Percentiles rank a stretch among this genome's conserved stretches.
phyloP scores from a whole-genome alignment of 2,329 filamentous ascomycete genomes.

The Ceratocystis diversiconidia region DNA sequence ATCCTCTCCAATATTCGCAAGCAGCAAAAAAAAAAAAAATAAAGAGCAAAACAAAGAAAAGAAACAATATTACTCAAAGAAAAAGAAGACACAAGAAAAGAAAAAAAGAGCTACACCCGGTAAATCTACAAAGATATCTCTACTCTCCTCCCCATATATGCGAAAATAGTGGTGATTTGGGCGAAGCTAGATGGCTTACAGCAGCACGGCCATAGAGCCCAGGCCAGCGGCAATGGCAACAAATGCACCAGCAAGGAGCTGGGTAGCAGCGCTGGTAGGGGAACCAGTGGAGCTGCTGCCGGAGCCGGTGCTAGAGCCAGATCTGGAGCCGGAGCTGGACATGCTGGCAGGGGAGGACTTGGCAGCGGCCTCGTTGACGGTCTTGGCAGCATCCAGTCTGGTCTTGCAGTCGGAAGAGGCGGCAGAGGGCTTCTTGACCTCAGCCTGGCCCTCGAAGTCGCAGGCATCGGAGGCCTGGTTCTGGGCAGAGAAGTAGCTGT shows the following conservation, averaged over 20 bases:
- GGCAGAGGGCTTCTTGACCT: slow-evolving; percentile 34
- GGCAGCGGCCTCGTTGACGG: slow-evolving; percentile 34
- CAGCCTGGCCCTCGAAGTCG: slow-evolving; percentile 55
- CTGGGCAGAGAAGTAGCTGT: slow-evolving; percentile 54
- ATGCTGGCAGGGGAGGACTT: slow-evolving; percentile 20
- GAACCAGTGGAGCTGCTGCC: neutral
- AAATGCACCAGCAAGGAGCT: slow-evolving; percentile 8
- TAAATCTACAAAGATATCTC: neutral
- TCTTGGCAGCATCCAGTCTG: slow-evolving; percentile 49
- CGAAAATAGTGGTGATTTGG: neutral
- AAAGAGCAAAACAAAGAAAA: slow-evolving; percentile 4
- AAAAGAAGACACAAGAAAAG: slow-evolving; percentile 5
- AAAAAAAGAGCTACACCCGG: slow-evolving; percentile 6
- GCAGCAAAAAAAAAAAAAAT: neutral
- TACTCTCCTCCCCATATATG: neutral
- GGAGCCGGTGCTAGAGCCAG: neutral
- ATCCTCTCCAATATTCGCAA: neutral
- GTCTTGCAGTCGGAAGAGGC: slow-evolving; percentile 40
- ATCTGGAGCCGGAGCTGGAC: slow-evolving; percentile 7
- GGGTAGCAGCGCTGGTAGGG: slow-evolving; percentile 8
- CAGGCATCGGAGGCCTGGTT: slow-evolving; percentile 45
- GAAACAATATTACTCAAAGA: slow-evolving; percentile 11
- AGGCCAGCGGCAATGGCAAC: slow-evolving; percentile 6
- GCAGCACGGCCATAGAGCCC: slow-evolving; percentile 11
- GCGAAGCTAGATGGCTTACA: neutral